Conservation (phyloP, 2,329 filamentous ascomycete species). For the Sclerotinia glacialis region DNA sequence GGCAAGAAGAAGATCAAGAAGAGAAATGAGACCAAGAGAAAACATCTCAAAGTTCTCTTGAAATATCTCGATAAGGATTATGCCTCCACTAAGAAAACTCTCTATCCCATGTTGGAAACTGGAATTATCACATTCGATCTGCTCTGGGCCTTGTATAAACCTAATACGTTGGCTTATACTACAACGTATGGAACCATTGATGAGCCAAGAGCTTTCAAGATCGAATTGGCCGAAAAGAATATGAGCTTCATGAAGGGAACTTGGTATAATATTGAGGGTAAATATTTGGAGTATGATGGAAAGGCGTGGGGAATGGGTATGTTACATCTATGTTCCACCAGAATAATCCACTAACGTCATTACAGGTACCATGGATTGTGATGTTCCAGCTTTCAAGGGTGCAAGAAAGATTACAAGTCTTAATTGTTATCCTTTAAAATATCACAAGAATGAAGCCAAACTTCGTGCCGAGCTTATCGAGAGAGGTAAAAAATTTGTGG, state of each 20-base stretch:
- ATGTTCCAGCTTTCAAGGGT: slow-evolving; percentile 75
- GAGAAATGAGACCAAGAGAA: slow-evolving; percentile 55
- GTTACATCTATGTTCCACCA: slow-evolving; percentile 6
- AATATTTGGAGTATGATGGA: slow-evolving; percentile 84
- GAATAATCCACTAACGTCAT: slow-evolving; percentile 20
- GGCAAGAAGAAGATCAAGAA: slow-evolving; percentile 61
- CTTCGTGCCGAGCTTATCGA: slow-evolving; percentile 67
- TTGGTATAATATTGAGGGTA: slow-evolving; percentile 73
- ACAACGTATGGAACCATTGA: slow-evolving; percentile 74
- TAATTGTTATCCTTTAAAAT: slow-evolving; percentile 72
- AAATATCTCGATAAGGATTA: slow-evolving; percentile 82
- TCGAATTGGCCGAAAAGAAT: slow-evolving; percentile 72
- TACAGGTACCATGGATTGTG: slow-evolving; percentile 55
- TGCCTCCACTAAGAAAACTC: slow-evolving; percentile 70
- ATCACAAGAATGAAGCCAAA: slow-evolving; percentile 68
- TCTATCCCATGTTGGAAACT: slow-evolving; percentile 76
- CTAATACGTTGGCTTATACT: slow-evolving; percentile 74
- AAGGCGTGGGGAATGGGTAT: slow-evolving; percentile 75
- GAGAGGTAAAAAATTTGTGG: slow-evolving; percentile 80
- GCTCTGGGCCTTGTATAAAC: slow-evolving; percentile 86
- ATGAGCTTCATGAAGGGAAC: slow-evolving; percentile 66
- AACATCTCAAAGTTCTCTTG: slow-evolving; percentile 69
- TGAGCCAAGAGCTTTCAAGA: slow-evolving; percentile 78
- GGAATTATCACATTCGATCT: slow-evolving; percentile 87
- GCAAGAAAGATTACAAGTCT: slow-evolving; percentile 79